Conservation (phyloP, 495 filamentous ascomycete genomes). For the Margaritispora aquatica region DNA sequence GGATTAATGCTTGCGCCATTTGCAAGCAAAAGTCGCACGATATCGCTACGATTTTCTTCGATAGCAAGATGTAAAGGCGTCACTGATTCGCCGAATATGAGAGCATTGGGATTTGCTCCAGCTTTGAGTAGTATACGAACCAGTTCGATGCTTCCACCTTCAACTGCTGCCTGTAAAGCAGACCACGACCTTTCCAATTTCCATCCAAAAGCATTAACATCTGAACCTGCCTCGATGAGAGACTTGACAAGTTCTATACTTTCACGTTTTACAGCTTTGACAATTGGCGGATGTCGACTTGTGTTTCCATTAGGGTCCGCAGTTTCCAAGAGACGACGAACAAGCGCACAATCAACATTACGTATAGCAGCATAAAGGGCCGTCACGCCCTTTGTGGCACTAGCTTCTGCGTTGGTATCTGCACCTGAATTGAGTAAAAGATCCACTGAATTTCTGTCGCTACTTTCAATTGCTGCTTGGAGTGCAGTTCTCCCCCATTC, state of each 20-base stretch:
- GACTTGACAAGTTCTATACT: slow-evolving; percentile 4
- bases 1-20: slow-evolving; percentile 6
- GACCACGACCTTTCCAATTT: background rate
- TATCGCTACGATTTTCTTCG: background rate
- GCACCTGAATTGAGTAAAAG: slow-evolving; percentile 4
- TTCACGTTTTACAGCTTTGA: background rate
- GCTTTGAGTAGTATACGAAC: slow-evolving; percentile 4
- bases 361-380: background rate
- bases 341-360: background rate
- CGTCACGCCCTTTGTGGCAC: background rate
- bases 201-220: slow-evolving; percentile 8
- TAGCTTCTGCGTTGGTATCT: slow-evolving; percentile 1
- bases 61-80: slow-evolving; percentile 3
- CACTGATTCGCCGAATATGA: background rate
- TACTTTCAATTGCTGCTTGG: background rate
- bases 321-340: background rate
- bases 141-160: slow-evolving; percentile 1
- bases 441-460: background rate
- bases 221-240: slow-evolving; percentile 9
- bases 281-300: background rate
- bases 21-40: slow-evolving; percentile 6
- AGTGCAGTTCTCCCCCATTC: slow-evolving; percentile 1
- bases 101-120: slow-evolving; percentile 8
- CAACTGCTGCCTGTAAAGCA: slow-evolving; percentile 6
- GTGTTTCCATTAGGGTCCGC: background rate